phyloP scores from a whole-genome alignment of 352 stramenopile genomes.

The Globisporangium spiculum region DNA sequence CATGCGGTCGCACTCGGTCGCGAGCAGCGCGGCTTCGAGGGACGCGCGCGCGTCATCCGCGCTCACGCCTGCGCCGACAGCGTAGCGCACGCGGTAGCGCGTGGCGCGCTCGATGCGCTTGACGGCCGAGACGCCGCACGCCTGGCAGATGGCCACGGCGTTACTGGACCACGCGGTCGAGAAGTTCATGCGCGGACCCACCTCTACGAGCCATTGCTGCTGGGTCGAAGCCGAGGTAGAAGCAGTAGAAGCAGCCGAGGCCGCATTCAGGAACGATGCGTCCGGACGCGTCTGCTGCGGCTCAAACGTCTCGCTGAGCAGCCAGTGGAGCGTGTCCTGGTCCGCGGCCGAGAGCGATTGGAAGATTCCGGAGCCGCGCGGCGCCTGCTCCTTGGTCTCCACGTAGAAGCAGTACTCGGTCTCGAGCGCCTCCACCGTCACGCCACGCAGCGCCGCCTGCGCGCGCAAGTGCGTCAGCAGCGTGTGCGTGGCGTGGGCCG shows the following conservation, averaged over 20 bases:
- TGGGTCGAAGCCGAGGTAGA: constrained; percentile 15
- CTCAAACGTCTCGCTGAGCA: constrained; percentile 97
- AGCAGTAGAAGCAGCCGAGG: constrained; percentile 7
- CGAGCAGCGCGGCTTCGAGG: constrained; percentile 59
- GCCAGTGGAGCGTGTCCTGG: constrained; percentile 89
- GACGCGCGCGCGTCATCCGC: constrained; percentile 32
- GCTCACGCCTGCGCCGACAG: constrained; percentile 4
- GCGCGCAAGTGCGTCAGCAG: constrained; percentile 41
- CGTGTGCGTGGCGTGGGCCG: constrained; percentile 56
- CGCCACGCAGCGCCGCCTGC: constrained; percentile 21
- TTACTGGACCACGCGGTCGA: constrained; percentile 98
- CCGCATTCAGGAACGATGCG: constrained; percentile 51
- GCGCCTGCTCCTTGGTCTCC: constrained; percentile 50
- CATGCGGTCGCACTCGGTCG: constrained; percentile 93
- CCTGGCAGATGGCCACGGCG: constrained; percentile 95
- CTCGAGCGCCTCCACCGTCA: constrained; percentile 58
- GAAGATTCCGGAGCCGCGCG: constrained; percentile 19
- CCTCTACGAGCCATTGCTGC: constrained; percentile 88
- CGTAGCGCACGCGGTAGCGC: constrained; percentile 86
- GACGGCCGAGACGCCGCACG: constrained; percentile 89
- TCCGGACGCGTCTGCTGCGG: constrained; percentile 66
- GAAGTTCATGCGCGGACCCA: constrained; percentile 98
- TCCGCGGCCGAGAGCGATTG: constrained; percentile 46
- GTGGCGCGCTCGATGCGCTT: constrained; percentile 93
- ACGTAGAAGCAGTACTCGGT: constrained; percentile 99